Evolutionary conservation across 2,329 filamentous ascomycete species (phyloP), one percentile per base, ranked within the genome.

Genomic region (Penicillium sclerotiorum): DNA sequence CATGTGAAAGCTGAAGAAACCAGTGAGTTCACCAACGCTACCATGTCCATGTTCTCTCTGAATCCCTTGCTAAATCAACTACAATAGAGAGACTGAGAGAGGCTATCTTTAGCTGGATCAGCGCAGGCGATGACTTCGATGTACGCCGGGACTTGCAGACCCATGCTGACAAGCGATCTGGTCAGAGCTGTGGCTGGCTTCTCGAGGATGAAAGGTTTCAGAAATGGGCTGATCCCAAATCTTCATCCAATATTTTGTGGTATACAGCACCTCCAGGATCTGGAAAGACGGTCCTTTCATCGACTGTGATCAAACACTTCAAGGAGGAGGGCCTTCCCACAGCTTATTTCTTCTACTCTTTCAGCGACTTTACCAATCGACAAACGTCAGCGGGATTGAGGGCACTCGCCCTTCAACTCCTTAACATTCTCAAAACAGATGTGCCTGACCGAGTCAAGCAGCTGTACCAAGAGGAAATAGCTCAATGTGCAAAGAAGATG

Each of bases 321-420:
- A 11, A 13, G 2, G 17, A 37, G 13, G 18, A 32, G 28, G 33
- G 33, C 21, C 22, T 37, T 15, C 23, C 43, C 3, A 27, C 22
- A 21, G 43, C 43, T 27, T 45, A 37, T 30, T 45, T 37, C 23
- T 45, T 38, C 32, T 45, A 45, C 43, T 45, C 43, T 20, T 38
- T 45, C 22, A 45, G 43, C 17, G 43, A 45, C 21, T 45, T 37
- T 17, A 37, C 42, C 20, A 36, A 28, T 9, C 18, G 42, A 12
- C 32, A 37, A 8, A 13, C 30, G 13, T 21, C 35, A 5, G 17
- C 42, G 8, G 42, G 30, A 12, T 6, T 27, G 11, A 36, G 21
- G 22, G 42, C 42, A 2, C 21, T 45, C 15, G 21, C 42, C 4
- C 30, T 45, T 45, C 42, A 45, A 21, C 36, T 39, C 2, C 21